Conservation (phyloP, 139 green algal genomes). For the Raphidocelis subcapitata region DNA sequence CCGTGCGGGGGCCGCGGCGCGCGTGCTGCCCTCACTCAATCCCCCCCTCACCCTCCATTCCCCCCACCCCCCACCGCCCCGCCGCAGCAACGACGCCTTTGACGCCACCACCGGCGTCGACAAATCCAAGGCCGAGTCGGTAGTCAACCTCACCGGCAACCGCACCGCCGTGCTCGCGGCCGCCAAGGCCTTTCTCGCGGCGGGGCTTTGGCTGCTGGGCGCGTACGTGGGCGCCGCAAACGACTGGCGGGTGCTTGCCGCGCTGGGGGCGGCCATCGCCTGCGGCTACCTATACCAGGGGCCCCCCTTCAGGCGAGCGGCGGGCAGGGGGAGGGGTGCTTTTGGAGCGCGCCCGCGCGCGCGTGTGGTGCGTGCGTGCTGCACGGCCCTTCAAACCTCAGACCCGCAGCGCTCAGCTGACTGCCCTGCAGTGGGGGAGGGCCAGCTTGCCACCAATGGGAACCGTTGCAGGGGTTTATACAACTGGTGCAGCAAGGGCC, state of each 20-base stretch:
- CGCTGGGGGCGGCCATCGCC: conserved; percentile 78
- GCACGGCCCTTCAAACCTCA: no score
- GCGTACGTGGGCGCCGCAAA: conserved; percentile 33
- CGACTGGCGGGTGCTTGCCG: conserved; percentile 25
- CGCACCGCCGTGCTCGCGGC: conserved; percentile 28
- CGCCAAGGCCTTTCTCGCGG: conserved; percentile 47
- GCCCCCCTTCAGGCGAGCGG: conserved; percentile 86
- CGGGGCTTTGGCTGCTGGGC: conserved; percentile 54
- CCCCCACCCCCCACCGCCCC: neutral
- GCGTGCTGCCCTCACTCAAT: no score
- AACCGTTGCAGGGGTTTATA: no score
- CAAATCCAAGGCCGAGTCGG: conserved; percentile 85
- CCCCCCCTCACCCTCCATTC: neutral
- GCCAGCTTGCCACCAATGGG: no score
- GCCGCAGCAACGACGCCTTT: conserved; percentile 93
- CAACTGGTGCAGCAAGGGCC: no score
- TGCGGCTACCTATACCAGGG: conserved; percentile 98
- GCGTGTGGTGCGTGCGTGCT: no score
- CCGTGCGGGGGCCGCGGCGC: no score
- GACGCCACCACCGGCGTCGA: conserved; percentile 92
- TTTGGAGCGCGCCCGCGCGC: no score
- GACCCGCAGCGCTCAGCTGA: no score
- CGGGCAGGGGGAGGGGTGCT: neutral
- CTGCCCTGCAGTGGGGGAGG: no score
- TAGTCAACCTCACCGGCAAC: conserved; percentile 91